Percentiles rank a stretch among this genome's conserved stretches.
These are phyloP conservation scores for Russula sp. DNA, from an alignment of 768 basidiomycete genomes.

Conservation along the genomic window DNA sequence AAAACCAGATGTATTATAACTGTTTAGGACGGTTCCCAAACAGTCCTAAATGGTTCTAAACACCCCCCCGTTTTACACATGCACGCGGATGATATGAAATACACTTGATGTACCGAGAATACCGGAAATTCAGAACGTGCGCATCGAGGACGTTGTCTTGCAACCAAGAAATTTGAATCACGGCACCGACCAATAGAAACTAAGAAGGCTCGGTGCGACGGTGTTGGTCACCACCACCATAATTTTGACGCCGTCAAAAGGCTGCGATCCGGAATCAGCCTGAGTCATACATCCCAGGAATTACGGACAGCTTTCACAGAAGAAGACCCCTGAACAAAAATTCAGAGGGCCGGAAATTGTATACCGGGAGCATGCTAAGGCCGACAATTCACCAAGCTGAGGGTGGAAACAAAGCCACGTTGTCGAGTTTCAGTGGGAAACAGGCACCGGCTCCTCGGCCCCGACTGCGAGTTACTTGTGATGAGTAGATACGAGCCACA, in stretches of 20 bases:
- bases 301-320: background rate
- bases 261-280: background rate
- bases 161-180: background rate
- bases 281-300: background rate
- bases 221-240: background rate
- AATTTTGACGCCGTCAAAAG: background rate
- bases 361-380: background rate
- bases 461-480: background rate
- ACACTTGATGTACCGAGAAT: slow-evolving; percentile 1
- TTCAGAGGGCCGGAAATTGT: background rate
- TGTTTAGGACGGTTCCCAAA: too few species aligned
- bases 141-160: background rate
- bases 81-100: background rate
- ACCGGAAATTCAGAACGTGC: slow-evolving; percentile 2
- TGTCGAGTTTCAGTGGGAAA: background rate
- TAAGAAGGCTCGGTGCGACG: background rate
- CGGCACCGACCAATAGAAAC: background rate
- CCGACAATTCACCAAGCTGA: background rate
- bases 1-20: too few species aligned
- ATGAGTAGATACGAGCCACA: background rate
- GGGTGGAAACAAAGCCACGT: background rate
- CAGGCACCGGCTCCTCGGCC: background rate
- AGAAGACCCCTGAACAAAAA: background rate
- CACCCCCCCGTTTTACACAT: too few species aligned
- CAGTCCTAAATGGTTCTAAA: too few species aligned